Percentiles rank a stretch among this genome's conserved stretches.
Conservation (phyloP, 768 basidiomycete genomes). For the Russula earlei region DNA sequence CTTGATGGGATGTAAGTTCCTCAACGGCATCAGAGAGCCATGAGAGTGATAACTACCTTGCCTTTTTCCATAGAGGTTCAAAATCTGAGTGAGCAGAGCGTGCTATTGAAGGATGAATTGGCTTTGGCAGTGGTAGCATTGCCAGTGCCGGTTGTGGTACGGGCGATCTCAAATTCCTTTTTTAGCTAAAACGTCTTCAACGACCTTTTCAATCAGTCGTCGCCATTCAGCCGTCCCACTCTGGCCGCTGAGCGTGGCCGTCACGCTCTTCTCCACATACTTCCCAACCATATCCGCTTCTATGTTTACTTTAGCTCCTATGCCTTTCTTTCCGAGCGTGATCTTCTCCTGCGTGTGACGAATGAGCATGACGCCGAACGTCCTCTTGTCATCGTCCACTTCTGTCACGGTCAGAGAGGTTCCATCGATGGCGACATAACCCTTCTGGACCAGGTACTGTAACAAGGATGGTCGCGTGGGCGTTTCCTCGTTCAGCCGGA, state of each 20-base stretch:
- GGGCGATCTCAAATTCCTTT: slow-evolving; percentile 29
- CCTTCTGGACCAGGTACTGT: slow-evolving; percentile 84
- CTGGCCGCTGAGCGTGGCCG: slow-evolving; percentile 50
- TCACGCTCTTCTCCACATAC: slow-evolving; percentile 79
- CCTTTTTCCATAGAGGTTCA: slow-evolving; percentile 15
- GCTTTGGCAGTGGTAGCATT: no score
- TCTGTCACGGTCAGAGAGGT: slow-evolving; percentile 84
- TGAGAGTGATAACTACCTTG: slow-evolving; percentile 11
- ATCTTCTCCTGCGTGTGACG: slow-evolving; percentile 87
- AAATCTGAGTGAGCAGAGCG: neutral
- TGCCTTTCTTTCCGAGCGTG: slow-evolving; percentile 60
- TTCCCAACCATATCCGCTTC: slow-evolving; percentile 95
- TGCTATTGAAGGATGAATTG: neutral
- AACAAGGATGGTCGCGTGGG: slow-evolving; percentile 52
- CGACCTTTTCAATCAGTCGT: slow-evolving; percentile 46
- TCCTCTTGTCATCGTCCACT: slow-evolving; percentile 52
- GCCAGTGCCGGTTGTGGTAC: no score
- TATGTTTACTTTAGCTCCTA: slow-evolving; percentile 83
- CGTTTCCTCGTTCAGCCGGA: slow-evolving; percentile 61
- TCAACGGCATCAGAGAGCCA: neutral
- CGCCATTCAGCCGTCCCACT: slow-evolving; percentile 31
- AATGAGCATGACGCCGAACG: slow-evolving; percentile 91
- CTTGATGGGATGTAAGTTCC: slow-evolving; percentile 26
- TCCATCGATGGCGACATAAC: slow-evolving; percentile 91
- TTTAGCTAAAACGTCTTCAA: slow-evolving; percentile 43